These are phyloP conservation scores for Phytophthora vignae DNA, from an alignment of 352 stramenopile species.

Conservation along the genomic window DNA sequence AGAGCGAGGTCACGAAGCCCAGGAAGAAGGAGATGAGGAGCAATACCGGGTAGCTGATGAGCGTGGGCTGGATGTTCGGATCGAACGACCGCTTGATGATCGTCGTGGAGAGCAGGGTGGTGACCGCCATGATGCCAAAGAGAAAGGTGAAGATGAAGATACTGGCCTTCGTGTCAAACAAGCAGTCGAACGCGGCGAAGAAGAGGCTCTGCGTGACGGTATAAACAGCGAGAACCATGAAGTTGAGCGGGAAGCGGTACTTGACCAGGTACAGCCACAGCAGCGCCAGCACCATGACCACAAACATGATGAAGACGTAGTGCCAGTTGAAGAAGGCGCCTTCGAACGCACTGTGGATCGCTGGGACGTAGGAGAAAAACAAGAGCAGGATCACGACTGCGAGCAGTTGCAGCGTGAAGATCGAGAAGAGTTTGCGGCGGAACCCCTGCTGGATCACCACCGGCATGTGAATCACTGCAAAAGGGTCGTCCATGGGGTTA, in stretches of 20 bases:
- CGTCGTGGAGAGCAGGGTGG: constrained; percentile 60
- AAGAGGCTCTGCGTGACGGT: constrained; percentile 70
- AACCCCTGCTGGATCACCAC: constrained; percentile 74
- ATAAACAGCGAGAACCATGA: constrained; percentile 64
- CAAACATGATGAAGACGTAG: constrained; percentile 60
- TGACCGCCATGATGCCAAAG: constrained; percentile 70
- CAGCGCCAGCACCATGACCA: constrained; percentile 60
- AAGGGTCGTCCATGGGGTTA: constrained; percentile 77
- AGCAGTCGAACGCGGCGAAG: constrained; percentile 60
- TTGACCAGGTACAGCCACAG: constrained; percentile 81
- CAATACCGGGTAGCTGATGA: constrained; percentile 70
- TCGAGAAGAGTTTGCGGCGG: constrained; percentile 75
- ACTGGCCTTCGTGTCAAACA: constrained; percentile 66
- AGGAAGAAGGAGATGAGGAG: constrained; percentile 64
- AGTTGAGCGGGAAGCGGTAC: constrained; percentile 79
- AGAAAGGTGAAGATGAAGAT: constrained; percentile 75
- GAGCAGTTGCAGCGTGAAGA: constrained; percentile 76
- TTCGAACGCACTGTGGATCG: constrained; percentile 40
- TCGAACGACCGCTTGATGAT: constrained; percentile 52
- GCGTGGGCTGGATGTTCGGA: constrained; percentile 34
- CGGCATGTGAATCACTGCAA: constrained; percentile 76
- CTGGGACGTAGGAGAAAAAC: constrained; percentile 45
- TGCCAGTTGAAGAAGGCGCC: constrained; percentile 54
- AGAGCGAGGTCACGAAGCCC: constrained; percentile 61
- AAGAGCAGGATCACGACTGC: constrained; percentile 54